phyloP scores from a whole-genome alignment of 2,329 filamentous ascomycete genomes.

The Fusarium pseudocircinatum region DNA sequence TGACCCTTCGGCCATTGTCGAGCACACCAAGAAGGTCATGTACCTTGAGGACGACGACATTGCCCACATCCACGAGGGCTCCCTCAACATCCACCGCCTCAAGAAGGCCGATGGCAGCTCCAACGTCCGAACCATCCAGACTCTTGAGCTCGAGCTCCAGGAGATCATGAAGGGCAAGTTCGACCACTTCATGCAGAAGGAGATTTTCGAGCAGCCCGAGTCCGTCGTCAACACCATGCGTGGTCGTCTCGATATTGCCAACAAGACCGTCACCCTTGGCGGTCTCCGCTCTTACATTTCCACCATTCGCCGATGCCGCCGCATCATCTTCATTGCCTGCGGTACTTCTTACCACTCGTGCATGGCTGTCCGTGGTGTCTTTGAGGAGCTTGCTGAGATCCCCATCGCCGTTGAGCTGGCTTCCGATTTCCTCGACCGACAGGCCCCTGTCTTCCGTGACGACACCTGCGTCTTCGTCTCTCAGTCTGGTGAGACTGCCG shows the following conservation, averaged over 20 bases:
- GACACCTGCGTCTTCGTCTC: constrained; percentile 99
- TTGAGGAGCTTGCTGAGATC: constrained; percentile 98
- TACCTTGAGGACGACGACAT: constrained; percentile 99
- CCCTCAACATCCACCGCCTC: constrained; percentile 97
- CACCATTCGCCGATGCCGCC: constrained; percentile 94
- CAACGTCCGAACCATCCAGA: constrained; percentile 98
- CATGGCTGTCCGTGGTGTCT: constrained; percentile 98
- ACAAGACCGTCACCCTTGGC: constrained; percentile 95
- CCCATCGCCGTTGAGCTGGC: constrained; percentile 97
- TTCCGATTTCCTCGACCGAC: constrained; percentile 96
- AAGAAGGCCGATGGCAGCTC: constrained; percentile 96
- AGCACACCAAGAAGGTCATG: constrained; percentile 99
- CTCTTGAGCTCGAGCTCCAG: constrained; percentile 97
- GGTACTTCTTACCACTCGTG: constrained; percentile 99
- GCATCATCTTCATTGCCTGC: constrained; percentile 99
- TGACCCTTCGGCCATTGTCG: constrained; percentile 96
- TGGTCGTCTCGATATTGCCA: constrained; percentile 91
- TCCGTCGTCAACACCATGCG: constrained; percentile 99
- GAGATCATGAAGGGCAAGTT: constrained; percentile 99
- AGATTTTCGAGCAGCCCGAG: constrained; percentile 99
- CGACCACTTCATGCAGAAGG: constrained; percentile 99
- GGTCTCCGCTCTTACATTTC: constrained; percentile 95
- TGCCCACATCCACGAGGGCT: constrained; percentile 98
- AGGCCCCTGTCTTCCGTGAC: constrained; percentile 98
- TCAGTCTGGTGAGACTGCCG: constrained; percentile 97